Evolutionary conservation across 73 alveolate genomes (phyloP), one percentile per base, ranked within the genome.

Genomic region (Diophrys sp.): DNA sequence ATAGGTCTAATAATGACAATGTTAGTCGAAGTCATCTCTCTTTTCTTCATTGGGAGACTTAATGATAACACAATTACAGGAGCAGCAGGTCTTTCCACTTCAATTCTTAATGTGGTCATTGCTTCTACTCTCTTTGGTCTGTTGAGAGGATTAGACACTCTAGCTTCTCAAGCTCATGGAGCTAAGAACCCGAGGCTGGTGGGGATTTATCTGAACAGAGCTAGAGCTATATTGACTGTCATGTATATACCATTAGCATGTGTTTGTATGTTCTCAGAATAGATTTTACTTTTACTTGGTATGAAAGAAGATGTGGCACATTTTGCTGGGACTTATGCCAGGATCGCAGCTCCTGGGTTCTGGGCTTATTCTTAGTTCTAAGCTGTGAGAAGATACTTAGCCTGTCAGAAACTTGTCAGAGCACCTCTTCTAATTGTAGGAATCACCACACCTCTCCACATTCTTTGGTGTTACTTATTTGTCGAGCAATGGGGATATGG

Each of bases 101-200:
- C 75, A 25, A 68, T 68, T 31, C 5, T 68, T 44, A 68, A 68
- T 28, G 75, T 68, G 75, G 75, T 68, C 56, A 2, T 68, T n/a
- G 31, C 31, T n/a, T 68, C 75, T 31, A 25, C 75, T 1, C 5
- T 25, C 56, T 23, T 82, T n/a, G 90, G 90, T 28, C 70, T 82
- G 44, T 33, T 77, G 67, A 75, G 80, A 0, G 90, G 85, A 26
- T 29, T 82, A 54, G 90, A 82, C 62, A 74, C 85, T 69, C 56
- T 82, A 66, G 90, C 79, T 14, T 62, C 81, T 27, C 85, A 82
- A 75, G 90, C 90, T 0, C 77, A 74, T 67, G 90, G 90, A 5
- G 90, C 90, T 0, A 76, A 73, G 56, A 68, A 68, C 5, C 29
- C 29, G 54, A 68, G 75, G 29, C 75, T 26, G 24, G 31, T 68